A percentile compares a stretch with the other conserved stretches of the same genome.
Evolutionary conservation across 768 basidiomycete genomes (phyloP).

Genomic region (Terana coerulea): DNA sequence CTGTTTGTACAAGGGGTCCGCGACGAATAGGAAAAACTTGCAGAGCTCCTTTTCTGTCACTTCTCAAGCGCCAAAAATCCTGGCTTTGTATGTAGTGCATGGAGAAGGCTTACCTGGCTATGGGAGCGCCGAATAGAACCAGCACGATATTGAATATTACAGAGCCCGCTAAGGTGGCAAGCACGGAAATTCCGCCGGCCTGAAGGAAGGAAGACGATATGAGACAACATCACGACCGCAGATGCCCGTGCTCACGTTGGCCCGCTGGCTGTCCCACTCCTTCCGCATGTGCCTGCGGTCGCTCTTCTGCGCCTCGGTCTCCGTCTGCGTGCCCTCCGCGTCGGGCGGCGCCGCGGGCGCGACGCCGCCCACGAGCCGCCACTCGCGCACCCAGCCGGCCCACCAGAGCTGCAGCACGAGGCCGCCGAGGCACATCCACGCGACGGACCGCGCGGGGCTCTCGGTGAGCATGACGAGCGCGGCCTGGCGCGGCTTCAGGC

Average conservation of each 20-base stretch:
- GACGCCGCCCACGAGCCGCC: slow-evolving; percentile 14
- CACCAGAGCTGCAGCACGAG: slow-evolving; percentile 36
- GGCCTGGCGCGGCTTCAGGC: slow-evolving; percentile 31
- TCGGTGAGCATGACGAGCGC: slow-evolving; percentile 38
- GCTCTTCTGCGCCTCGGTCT: slow-evolving; percentile 3
- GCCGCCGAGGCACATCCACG: slow-evolving; percentile 34
- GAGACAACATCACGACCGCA: background rate
- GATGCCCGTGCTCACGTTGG: slow-evolving; percentile 11
- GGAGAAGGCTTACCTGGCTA: slow-evolving; percentile 43
- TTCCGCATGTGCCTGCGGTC: slow-evolving; percentile 7
- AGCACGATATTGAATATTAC: slow-evolving; percentile 44
- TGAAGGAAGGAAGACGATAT: slow-evolving; percentile 21
- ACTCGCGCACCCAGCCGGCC: slow-evolving; percentile 31
- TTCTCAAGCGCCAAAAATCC: too few species aligned
- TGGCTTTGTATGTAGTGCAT: background rate
- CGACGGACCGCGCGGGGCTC: slow-evolving; percentile 32
- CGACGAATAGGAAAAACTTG: too few species aligned
- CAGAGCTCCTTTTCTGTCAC: too few species aligned
- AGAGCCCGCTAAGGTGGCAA: slow-evolving; percentile 49
- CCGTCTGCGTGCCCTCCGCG: background rate
- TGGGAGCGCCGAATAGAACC: slow-evolving; percentile 74
- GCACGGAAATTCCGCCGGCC: slow-evolving; percentile 48
- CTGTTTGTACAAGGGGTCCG: too few species aligned
- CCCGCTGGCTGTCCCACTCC: slow-evolving; percentile 12
- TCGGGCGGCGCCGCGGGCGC: background rate